Base-by-base conservation (phyloP, 441 rosid genomes). In the Hura crepitans region DNA sequence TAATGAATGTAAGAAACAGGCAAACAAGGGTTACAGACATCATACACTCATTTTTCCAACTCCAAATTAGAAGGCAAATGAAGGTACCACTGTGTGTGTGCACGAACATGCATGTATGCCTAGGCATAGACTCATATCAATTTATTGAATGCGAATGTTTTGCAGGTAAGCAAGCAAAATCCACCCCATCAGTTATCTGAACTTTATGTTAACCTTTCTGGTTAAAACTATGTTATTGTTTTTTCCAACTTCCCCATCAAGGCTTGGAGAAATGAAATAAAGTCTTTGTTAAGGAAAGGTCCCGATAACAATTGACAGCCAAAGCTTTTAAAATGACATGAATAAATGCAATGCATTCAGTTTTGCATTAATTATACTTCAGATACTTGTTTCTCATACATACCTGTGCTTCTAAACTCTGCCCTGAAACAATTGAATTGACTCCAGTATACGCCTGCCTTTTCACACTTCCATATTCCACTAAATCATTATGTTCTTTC, bases 401-500 rank as follows among this genome's bases (percentile, higher is more conserved):
- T 55, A 85, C 89, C 89, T 78, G 81, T 76, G 76, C 66, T 66
- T 49, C 80, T 35, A 30, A 71, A 73, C 55, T 65, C 50, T 65
- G 77, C 60, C 70, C 81, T 7, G 70, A 55, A 74, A 64, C 72
- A 68, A 65, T 60, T 37, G 67, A 43, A 43, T 65, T 70, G 70
- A 53, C 72, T 74, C 76, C 73, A 42, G 59, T 46, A 62, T 72
- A 74, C 47, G 74, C 77, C 49, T 64, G 84, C 62, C 79, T 80
- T 71, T 78, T 84, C 54, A 77, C 75, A 60, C 68, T 70, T 70
- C 75, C 84, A 69, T 46, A 54, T 75, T 74, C 86, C 64, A 60
- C 68, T 54, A 70, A 35, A 69, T 86, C 84, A 76, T 70, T 65
- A 69, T 51, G 77, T 61, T 77, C 89, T 83, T 89, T 90, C 84